Percentiles rank a stretch among this genome's conserved stretches.
Evolutionary conservation across 2,329 filamentous ascomycete species (phyloP).

Genomic region (Talaromyces sp.): DNA sequence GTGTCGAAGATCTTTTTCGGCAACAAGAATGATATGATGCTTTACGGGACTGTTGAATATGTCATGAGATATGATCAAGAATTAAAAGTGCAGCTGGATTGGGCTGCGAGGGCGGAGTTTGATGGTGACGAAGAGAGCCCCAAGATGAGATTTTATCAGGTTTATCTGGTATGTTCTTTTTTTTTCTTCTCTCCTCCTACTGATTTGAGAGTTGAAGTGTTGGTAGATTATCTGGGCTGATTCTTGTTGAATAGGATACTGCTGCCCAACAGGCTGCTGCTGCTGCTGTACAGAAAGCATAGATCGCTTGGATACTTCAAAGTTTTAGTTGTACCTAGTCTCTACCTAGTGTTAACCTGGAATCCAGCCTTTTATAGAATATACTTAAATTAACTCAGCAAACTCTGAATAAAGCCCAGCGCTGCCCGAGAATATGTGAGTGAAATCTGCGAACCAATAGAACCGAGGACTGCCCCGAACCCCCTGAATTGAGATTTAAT

Average conservation of each 20-base stretch:
- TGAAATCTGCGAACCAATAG: too few relatives aligned
- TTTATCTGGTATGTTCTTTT: conserved; percentile 32
- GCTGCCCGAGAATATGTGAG: too few relatives aligned
- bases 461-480: too few relatives aligned
- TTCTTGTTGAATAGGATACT: conserved; percentile 12
- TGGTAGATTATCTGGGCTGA: neutral
- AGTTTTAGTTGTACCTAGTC: too few relatives aligned
- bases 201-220: neutral
- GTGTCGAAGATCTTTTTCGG: conserved; percentile 30
- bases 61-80: conserved; percentile 24
- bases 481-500: too few relatives aligned
- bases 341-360: too few relatives aligned
- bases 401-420: too few relatives aligned
- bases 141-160: conserved; percentile 38
- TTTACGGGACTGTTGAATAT: conserved; percentile 34
- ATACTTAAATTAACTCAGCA: too few relatives aligned
- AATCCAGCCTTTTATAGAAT: too few relatives aligned
- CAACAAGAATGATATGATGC: conserved; percentile 32
- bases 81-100: conserved; percentile 31
- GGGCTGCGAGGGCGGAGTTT: conserved; percentile 35
- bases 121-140: conserved; percentile 21
- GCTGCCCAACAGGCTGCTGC: conserved; percentile 14
- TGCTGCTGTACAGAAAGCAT: neutral
- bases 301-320: neutral
- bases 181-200: too few relatives aligned